These are phyloP conservation scores for Salix brachista DNA, from an alignment of 345 rosid genomes.

Conservation along the genomic window DNA sequence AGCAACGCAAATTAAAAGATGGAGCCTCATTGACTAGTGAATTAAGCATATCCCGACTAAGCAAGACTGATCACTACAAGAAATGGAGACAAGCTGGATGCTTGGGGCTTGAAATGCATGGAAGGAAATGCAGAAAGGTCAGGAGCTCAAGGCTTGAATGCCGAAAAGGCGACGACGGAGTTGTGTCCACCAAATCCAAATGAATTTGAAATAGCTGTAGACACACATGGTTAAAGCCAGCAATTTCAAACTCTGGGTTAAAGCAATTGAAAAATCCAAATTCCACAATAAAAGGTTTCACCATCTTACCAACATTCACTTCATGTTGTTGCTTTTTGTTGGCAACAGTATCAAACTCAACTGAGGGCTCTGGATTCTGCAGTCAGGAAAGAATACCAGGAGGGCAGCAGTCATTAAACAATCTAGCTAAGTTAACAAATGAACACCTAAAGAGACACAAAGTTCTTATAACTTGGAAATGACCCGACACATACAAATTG, in stretches of 20 bases:
- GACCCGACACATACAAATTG: slow-evolving; percentile 66
- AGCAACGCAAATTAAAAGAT: slow-evolving; percentile 18
- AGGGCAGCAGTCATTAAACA: background rate
- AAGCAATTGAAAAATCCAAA: slow-evolving; percentile 2
- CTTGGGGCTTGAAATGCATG: background rate
- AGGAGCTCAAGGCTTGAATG: slow-evolving; percentile 67
- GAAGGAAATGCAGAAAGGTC: background rate
- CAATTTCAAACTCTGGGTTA: background rate
- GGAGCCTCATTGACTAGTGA: slow-evolving; percentile 9
- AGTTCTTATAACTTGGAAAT: background rate
- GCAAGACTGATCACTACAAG: slow-evolving; percentile 3
- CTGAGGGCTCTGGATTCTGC: slow-evolving; percentile 86
- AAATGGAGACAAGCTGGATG: slow-evolving; percentile 6
- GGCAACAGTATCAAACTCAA: slow-evolving; percentile 85
- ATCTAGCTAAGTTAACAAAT: background rate
- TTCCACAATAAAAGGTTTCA: background rate
- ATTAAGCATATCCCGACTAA: background rate
- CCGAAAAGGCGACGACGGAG: slow-evolving; percentile 88
- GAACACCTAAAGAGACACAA: background rate
- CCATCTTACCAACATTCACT: slow-evolving; percentile 88
- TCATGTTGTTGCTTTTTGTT: slow-evolving; percentile 83
- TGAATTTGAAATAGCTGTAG: slow-evolving; percentile 89
- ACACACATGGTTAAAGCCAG: background rate
- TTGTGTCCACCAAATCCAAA: slow-evolving; percentile 99
- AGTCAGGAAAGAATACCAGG: slow-evolving; percentile 13